Evolutionary conservation across 1,284 basidiomycete genomes (phyloP), one percentile per base, ranked within the genome.

Genomic region (Sanghuangporus baumii): DNA sequence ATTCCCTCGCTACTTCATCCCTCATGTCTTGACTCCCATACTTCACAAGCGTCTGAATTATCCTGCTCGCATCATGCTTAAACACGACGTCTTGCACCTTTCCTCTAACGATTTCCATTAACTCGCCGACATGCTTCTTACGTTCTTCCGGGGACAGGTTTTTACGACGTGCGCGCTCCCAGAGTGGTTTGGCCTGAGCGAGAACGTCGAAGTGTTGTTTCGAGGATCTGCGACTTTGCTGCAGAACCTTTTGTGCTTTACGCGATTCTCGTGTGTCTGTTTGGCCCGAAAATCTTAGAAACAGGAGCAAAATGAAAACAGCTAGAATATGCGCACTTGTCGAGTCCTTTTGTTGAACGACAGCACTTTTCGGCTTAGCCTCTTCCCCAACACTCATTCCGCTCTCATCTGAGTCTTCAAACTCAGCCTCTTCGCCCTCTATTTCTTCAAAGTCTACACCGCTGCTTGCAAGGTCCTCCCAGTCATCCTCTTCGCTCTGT

Each of bases 21-120:
- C 92, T 75, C 72, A 93, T 88, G 68, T 81, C 83, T 74, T 88
- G 87, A n/a, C 83, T 79, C 2, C 93, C 93, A 66, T 89, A 86
- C 72, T 91, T 94, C 56, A 95, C 89, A 14, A 90, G 81, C 0
- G 91, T 94, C 74, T 95, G 93, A 26, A 95, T 82, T 59, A 94
- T 91, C 64, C 93, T 80, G 67, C 91, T 93, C 7, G 92, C 93
- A 74, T 95, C 93, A 71, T 96, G 93, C 73, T 94, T 95, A 71
- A 93, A 83, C 6, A 91, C 88, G 56, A 95, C 87, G 55, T 94
- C 93, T 65, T 86, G 87, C 12, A 94, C 86, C 64, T 87, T 85
- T 7, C 92, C 92, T 26, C 89, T 83, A 31, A 93, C 85, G 52
- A 87, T 80, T 37, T 78, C 75, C 84, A 92, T 91, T 14, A 96